Conservation (phyloP, 78 protist species). For the Paratrimastix pyriformis region DNA sequence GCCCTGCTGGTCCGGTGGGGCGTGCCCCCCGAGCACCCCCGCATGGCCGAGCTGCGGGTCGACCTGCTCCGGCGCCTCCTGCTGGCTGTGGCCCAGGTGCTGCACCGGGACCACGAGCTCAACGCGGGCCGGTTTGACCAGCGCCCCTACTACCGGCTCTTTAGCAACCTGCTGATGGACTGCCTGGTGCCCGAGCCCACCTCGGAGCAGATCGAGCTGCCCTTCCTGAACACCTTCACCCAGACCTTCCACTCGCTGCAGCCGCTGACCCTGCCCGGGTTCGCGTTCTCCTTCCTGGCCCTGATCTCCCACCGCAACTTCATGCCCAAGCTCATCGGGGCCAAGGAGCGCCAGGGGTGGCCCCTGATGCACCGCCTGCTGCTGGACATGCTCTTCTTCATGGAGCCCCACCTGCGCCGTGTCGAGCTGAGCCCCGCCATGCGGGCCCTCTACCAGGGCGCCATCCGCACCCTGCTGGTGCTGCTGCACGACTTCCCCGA, state of each 20-base stretch:
- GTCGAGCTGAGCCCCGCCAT: slow-evolving; percentile 64
- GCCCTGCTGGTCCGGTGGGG: too few relatives aligned
- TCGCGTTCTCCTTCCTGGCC: slow-evolving; percentile 93
- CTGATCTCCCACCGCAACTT: slow-evolving; percentile 75
- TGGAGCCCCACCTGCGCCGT: slow-evolving; percentile 35
- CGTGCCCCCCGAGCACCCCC: not conserved
- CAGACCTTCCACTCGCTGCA: slow-evolving; percentile 51
- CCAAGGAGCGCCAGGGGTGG: slow-evolving; percentile 19
- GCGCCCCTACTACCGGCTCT: slow-evolving; percentile 66
- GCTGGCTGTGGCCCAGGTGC: slow-evolving; percentile 16
- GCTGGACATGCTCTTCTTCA: slow-evolving; percentile 3
- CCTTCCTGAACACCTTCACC: slow-evolving; percentile 50
- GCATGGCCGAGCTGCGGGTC: slow-evolving; percentile 8
- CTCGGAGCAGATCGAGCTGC: slow-evolving; percentile 39
- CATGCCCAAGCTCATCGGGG: slow-evolving; percentile 72
- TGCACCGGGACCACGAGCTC: slow-evolving; percentile 46
- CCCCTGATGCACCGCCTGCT: too few relatives aligned
- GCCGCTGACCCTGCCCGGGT: slow-evolving; percentile 80
- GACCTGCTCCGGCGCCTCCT: slow-evolving; percentile 40
- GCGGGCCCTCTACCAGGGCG: slow-evolving; percentile 67
- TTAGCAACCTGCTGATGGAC: slow-evolving; percentile 54
- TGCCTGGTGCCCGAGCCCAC: slow-evolving; percentile 43
- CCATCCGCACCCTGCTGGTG: slow-evolving; percentile 63
- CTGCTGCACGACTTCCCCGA: slow-evolving; percentile 98
- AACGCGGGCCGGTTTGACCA: slow-evolving; percentile 62